Evolutionary conservation across 2,329 filamentous ascomycete species (phyloP).

Genomic region (Sporothrix dimorphospora): DNA sequence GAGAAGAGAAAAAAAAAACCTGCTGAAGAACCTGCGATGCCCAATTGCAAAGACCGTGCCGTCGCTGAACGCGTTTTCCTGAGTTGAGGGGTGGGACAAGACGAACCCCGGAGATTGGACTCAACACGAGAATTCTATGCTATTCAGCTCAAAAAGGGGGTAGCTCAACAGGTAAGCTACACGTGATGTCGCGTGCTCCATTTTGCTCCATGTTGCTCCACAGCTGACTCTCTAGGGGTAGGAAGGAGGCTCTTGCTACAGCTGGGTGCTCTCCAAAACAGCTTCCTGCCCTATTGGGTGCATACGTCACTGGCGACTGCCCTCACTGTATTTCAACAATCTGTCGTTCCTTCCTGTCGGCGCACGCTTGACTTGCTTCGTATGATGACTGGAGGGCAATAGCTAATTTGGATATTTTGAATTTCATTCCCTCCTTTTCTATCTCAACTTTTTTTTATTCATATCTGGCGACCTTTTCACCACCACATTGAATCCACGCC

Average conservation of each 20-base stretch:
- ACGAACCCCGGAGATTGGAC: background rate
- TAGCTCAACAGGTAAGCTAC: conserved; percentile 15
- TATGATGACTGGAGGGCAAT: background rate
- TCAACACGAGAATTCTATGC: background rate
- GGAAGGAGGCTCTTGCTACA: background rate
- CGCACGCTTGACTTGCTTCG: background rate
- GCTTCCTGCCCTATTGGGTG: background rate
- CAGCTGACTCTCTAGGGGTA: background rate
- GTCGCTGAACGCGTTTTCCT: background rate
- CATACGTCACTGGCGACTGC: conserved; percentile 17
- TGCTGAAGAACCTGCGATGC: conserved; percentile 6
- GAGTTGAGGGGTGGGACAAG: conserved; percentile 7
- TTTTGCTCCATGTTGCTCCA: background rate
- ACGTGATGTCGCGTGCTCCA: conserved; percentile 21
- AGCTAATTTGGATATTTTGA: background rate
- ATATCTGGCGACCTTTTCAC: background rate
- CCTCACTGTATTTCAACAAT: background rate
- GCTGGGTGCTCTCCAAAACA: background rate
- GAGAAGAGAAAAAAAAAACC: background rate
- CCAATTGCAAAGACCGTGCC: background rate
- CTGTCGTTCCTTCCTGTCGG: background rate
- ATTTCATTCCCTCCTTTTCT: background rate
- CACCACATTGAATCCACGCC: background rate
- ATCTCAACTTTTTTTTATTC: background rate
- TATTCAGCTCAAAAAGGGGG: conserved; percentile 2